Base-by-base conservation (phyloP, 257 asterid species). In the Rubia yunnanensis region DNA sequence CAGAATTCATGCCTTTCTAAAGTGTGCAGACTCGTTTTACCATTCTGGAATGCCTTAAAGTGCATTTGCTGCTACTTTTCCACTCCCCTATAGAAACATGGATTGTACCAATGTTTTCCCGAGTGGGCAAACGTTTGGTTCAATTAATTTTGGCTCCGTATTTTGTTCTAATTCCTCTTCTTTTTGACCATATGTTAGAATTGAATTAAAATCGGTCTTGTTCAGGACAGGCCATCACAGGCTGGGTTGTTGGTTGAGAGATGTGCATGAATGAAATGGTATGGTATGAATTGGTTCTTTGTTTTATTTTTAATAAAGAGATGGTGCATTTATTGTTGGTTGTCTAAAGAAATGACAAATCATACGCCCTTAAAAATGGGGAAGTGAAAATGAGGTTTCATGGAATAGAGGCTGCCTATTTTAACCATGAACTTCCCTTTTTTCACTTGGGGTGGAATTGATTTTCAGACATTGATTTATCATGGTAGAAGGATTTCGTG, bases 11-110 rank as follows among this genome's bases (percentile, higher is more conserved):
- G 68, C 73, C 67, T 71, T 80, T 76, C 64, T 57, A 73, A 66
- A 74, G 76, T 70, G 75, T 66, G 80, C 81, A 76, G 83, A 72
- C 48, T 58, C 24, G 77, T 68, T 69, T 70, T 68, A 61, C 84
- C 75, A 36, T 27, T 74, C 28, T 56, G 72, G 84, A 50, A 75
- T 77, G 73, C 59, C 82, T 75, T 73, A 8, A 67, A 72, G 70
- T 65, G 66, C 32, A 34, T 72, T 70, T 17, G 24, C 48, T 68
- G 73, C 39, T 64, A 66, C 28, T 24, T 46, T 63, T 46, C 70
- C 50, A 57, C 55, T 41, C 46, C 70, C 44, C 8, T 64, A 60
- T 68, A n/a, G 35, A 69, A 53, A 31, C 48, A 18, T 49, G 1
- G 67, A 22, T 71, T 76, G 64, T 67, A 77, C 72, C 67, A 66